Evolutionary conservation across 2,329 filamentous ascomycete genomes (phyloP).

Genomic region (Fusarium tupiense): DNA sequence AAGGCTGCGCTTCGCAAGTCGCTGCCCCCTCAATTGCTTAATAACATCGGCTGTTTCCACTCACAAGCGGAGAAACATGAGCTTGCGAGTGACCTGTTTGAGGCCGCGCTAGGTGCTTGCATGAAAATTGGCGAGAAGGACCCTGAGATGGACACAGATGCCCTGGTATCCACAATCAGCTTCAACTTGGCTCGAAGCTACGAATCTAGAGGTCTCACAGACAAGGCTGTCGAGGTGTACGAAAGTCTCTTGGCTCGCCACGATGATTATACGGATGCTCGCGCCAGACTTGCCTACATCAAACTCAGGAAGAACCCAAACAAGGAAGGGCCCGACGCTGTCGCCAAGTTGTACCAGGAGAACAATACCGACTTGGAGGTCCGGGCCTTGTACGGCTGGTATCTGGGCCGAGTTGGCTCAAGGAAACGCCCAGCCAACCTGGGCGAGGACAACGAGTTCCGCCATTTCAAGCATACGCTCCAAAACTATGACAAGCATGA

Average conservation of each 20-base stretch:
- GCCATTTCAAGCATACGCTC: constrained; percentile 95
- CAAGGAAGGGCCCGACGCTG: constrained; percentile 86
- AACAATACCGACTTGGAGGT: constrained; percentile 90
- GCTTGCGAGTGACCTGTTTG: constrained; percentile 85
- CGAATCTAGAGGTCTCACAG: constrained; percentile 81
- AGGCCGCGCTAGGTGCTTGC: constrained; percentile 89
- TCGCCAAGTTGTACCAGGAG: constrained; percentile 85
- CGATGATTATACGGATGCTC: constrained; percentile 91
- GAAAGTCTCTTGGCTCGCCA: constrained; percentile 86
- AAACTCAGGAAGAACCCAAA: constrained; percentile 81
- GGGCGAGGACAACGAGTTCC: constrained; percentile 88
- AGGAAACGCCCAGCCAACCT: constrained; percentile 85
- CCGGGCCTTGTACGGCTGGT: constrained; percentile 94
- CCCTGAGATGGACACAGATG: constrained; percentile 83
- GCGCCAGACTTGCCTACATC: constrained; percentile 89
- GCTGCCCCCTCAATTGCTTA: constrained; percentile 88
- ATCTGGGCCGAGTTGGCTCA: constrained; percentile 80
- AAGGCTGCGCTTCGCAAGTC: constrained; percentile 75
- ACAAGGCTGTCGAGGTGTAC: constrained; percentile 89
- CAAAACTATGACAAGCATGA: constrained; percentile 97
- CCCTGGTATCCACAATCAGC: constrained; percentile 92
- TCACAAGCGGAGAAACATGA: constrained; percentile 87
- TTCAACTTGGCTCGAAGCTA: constrained; percentile 96
- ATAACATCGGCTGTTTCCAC: constrained; percentile 97
- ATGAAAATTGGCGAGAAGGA: constrained; percentile 82